phyloP scores from a whole-genome alignment of 495 filamentous ascomycete genomes.

The Xanthoparmelia taractica region DNA sequence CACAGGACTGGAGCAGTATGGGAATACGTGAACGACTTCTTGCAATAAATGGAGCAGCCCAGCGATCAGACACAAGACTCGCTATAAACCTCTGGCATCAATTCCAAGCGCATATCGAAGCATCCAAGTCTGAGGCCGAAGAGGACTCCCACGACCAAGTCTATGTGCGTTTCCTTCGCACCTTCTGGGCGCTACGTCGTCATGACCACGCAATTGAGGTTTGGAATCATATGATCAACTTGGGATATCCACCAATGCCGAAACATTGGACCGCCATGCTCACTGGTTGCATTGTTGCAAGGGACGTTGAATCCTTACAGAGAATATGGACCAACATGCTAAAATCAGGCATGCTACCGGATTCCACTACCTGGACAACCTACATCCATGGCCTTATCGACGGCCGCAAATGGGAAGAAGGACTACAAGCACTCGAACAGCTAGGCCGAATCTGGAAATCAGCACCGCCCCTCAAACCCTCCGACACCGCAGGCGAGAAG shows the following conservation, averaged over 20 bases:
- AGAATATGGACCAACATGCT: conserved; percentile 52
- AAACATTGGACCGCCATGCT: conserved; percentile 60
- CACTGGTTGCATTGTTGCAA: conserved; percentile 43
- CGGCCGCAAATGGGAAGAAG: conserved; percentile 38
- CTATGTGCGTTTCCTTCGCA: conserved; percentile 49
- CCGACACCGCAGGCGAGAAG: conserved; percentile 11
- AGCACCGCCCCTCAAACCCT: conserved; percentile 17
- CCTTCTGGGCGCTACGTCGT: conserved; percentile 43
- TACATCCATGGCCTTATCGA: conserved; percentile 53
- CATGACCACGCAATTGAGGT: conserved; percentile 45
- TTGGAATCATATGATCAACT: conserved; percentile 50
- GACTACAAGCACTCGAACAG: conserved; percentile 50
- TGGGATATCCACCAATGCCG: conserved; percentile 44
- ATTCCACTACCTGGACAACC: conserved; percentile 52
- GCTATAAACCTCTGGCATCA: conserved; percentile 18
- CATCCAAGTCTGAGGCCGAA: conserved; percentile 7
- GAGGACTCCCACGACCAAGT: conserved; percentile 26
- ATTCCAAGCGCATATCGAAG: conserved; percentile 7
- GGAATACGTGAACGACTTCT: not conserved
- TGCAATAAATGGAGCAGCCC: not conserved
- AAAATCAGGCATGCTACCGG: conserved; percentile 44
- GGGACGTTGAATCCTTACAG: conserved; percentile 44
- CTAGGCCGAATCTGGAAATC: conserved; percentile 49
- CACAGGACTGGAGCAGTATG: conserved; percentile 9
- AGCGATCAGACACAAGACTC: conserved; percentile 3